phyloP scores from a whole-genome alignment of 176 grass and related monocot species.

The Tuctoria greenei region DNA sequence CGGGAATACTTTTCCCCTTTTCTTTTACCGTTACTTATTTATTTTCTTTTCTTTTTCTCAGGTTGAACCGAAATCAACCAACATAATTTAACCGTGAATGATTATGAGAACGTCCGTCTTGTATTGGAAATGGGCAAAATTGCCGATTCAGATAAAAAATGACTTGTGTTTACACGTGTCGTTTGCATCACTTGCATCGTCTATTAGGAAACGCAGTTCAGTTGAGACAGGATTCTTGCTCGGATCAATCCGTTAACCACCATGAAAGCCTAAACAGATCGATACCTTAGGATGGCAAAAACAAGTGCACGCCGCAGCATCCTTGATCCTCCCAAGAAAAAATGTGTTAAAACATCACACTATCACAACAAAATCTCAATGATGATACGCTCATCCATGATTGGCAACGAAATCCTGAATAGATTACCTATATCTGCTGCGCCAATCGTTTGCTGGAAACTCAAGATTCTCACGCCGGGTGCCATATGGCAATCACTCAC shows the following conservation, averaged over 20 bases:
- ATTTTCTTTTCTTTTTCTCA: too few relatives aligned
- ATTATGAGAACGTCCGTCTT: background rate
- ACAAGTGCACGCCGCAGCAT: background rate
- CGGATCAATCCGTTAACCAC: background rate
- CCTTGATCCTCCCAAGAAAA: too few relatives aligned
- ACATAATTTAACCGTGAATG: too few relatives aligned
- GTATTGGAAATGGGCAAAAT: background rate
- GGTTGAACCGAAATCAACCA: too few relatives aligned
- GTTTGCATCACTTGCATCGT: background rate
- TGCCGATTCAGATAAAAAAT: background rate
- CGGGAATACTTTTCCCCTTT: too few relatives aligned
- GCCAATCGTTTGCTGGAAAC: background rate
- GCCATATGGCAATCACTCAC: background rate
- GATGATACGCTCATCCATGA: background rate
- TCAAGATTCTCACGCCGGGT: background rate
- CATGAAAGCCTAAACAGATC: background rate
- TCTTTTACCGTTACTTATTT: too few relatives aligned
- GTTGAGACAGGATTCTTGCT: background rate
- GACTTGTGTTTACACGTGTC: background rate
- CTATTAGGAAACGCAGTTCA: background rate
- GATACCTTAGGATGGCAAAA: background rate
- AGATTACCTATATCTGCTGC: background rate
- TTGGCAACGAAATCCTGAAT: background rate
- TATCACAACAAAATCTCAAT: background rate
- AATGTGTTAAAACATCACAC: background rate